Conservation (phyloP, 164 flowering plant genomes). For the Vitis amurensis region DNA sequence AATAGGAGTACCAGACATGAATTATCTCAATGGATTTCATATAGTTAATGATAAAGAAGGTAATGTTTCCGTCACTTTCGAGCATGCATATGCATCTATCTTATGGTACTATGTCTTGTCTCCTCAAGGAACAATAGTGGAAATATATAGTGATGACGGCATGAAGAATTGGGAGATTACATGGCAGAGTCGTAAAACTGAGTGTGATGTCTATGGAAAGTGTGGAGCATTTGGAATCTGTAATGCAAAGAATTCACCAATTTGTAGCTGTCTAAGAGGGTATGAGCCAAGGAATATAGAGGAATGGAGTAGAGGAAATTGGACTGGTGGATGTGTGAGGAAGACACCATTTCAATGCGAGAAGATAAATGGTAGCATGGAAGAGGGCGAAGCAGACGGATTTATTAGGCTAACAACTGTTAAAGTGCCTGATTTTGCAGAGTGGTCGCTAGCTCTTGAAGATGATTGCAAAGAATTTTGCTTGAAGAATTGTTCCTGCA, state of each 20-base stretch:
- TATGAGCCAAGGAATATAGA: conserved; percentile 27
- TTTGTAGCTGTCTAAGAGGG: conserved; percentile 7
- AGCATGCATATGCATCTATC: too few species aligned
- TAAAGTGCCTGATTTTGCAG: conserved; percentile 48
- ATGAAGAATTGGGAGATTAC: too few species aligned
- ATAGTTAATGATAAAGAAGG: neutral
- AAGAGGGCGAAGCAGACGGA: conserved; percentile 29
- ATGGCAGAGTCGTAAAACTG: neutral
- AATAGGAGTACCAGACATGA: conserved; percentile 34
- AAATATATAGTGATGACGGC: neutral
- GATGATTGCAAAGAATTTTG: conserved; percentile 40
- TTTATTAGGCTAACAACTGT: conserved; percentile 21
- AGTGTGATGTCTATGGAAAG: conserved; percentile 28
- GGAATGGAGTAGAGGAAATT: conserved; percentile 38
- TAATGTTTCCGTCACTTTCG: neutral
- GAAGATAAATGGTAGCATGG: conserved; percentile 10
- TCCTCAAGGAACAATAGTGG: conserved; percentile 10
- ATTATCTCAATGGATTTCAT: conserved; percentile 14
- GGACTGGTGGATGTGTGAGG: conserved; percentile 45
- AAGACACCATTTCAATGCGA: conserved; percentile 33
- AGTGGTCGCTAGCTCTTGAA: neutral
- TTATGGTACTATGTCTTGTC: conserved; percentile 1
- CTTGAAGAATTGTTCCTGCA: conserved; percentile 54
- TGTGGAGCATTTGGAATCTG: conserved; percentile 38
- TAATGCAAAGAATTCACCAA: neutral